Base-by-base conservation (phyloP, 805 yeast genomes). In the Hanseniaspora meyeri region DNA sequence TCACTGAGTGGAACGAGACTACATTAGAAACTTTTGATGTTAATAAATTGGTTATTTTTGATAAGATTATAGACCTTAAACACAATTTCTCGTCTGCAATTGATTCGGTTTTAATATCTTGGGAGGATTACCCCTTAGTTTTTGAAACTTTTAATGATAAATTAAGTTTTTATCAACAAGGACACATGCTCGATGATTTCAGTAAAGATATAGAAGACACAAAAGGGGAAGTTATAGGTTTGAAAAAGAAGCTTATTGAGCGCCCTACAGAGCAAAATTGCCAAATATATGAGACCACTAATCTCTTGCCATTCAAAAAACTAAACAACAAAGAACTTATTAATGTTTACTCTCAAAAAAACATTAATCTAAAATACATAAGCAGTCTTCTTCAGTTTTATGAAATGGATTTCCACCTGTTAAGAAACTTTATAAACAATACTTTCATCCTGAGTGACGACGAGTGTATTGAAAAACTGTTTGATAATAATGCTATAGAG, bases 181-280 rank as follows among this genome's bases (percentile, higher is more conserved):
- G 58, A 37, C 34, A 16, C 16, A 12, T 38, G 34, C 37, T 49
- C 4, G 31, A 48, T 14, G 40, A 36, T 19, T 34, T 36, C 7
- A 24, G 14, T 10, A 11, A 38, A 24, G 24, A 29, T 9, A 37
- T 8, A 17, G n/a, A 20, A 4, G 19, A 8, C 24, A 19, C 29
- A 11, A 36, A 19, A 16, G 38, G 34, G 6, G 46, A 55, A 29
- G 34, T 38, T 42, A 16, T 49, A 29, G 29, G 34, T 12, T 20
- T 55, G 31, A 71, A 17, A 55, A 70, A 14, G 1, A 84, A 80
- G 27, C 67, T 74, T 0, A 83, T 85, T 63, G 65, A 80, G 29
- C 68, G 66, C 52, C 87, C 93, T 1, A 74, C 74, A 52, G 77
- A 80, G 47, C 86, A 82, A 62, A 74, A 80, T 61, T 79, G 90